Conservation (phyloP, 2,329 filamentous ascomycete species). For the Periconia sp. region DNA sequence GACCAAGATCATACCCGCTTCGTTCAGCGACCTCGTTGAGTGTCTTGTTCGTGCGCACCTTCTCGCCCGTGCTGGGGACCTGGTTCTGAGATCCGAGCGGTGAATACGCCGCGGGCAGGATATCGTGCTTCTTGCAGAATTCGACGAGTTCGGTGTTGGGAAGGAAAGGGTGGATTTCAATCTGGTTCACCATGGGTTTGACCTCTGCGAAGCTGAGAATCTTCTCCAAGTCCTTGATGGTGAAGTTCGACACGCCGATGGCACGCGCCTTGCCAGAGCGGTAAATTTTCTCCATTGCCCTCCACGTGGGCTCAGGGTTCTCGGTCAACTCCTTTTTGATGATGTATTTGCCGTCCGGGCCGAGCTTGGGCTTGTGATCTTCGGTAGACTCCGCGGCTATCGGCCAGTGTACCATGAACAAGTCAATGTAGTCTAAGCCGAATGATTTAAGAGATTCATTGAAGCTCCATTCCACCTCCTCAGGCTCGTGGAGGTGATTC, state of each 20-base stretch:
- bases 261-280: slow-evolving; percentile 62
- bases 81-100: slow-evolving; percentile 71
- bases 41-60: slow-evolving; percentile 66
- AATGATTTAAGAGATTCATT: slow-evolving; percentile 66
- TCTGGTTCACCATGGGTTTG: slow-evolving; percentile 72
- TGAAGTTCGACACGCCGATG: slow-evolving; percentile 76
- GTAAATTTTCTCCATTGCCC: slow-evolving; percentile 65
- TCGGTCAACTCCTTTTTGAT: slow-evolving; percentile 68
- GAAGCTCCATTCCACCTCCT: slow-evolving; percentile 62
- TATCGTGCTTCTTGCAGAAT: slow-evolving; percentile 61
- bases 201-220: slow-evolving; percentile 65
- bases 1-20: slow-evolving; percentile 73
- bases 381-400: slow-evolving; percentile 55
- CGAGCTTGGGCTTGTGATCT: slow-evolving; percentile 57
- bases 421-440: slow-evolving; percentile 64
- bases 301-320: slow-evolving; percentile 69
- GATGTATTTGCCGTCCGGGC: slow-evolving; percentile 59
- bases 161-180: slow-evolving; percentile 74
- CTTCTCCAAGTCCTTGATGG: slow-evolving; percentile 67
- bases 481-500: slow-evolving; percentile 56
- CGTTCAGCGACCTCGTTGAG: slow-evolving; percentile 70
- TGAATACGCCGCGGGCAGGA: slow-evolving; percentile 66
- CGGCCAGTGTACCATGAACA: slow-evolving; percentile 69
- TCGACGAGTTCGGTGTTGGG: slow-evolving; percentile 63
- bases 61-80: slow-evolving; percentile 68